Base-by-base conservation (phyloP, 164 flowering plant genomes). In the Nelumbo lutea region DNA sequence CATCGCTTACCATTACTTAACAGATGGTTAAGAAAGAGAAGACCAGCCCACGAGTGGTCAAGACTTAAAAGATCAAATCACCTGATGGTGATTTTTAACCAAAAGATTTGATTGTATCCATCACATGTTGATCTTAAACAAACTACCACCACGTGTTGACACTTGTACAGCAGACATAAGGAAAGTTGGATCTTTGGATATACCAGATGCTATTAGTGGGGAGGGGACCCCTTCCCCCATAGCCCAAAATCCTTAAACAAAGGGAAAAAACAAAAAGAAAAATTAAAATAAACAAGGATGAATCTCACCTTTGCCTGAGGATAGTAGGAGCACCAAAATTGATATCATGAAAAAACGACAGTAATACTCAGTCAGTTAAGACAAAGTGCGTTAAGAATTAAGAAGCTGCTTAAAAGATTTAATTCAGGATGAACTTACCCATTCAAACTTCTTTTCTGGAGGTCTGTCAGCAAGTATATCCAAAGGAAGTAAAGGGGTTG, bases 401-500 rank as follows among this genome's bases (percentile, higher is more conserved):
- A 60, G 3, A 41, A 6, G 43, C 45, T 15, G 56, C 43, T 4
- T n/a, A 4, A 68, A 39, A 43, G 3, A 48, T 44, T 9, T 58
- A 9, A 5, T 8, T 10, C 6, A 9, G 27, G 44, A 5, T 53
- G 73, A 68, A 64, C 87, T 76, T 79, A 92, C 99, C 89, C 72
- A 82, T 41, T 92, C 90, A 73, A 92, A 77, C 80, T 88, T 88
- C 76, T 88, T 85, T 82, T 85, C 96, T 9, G 91, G 87, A 70
- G 88, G 71, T 77, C 84, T 86, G 39, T 92, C 99, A 5, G 96
- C 93, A 70, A 92, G 96, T 65, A 95, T 70, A 68, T 92, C 98
- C 55, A 92, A 69, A 56, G 98, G 96, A 56, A 81, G 74, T 9
- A 89, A 82, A 6, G 97, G 94, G 56, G 92, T 88, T 51, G 98